phyloP scores from a whole-genome alignment of 2,329 filamentous ascomycete genomes.

The Cercospora sp. region DNA sequence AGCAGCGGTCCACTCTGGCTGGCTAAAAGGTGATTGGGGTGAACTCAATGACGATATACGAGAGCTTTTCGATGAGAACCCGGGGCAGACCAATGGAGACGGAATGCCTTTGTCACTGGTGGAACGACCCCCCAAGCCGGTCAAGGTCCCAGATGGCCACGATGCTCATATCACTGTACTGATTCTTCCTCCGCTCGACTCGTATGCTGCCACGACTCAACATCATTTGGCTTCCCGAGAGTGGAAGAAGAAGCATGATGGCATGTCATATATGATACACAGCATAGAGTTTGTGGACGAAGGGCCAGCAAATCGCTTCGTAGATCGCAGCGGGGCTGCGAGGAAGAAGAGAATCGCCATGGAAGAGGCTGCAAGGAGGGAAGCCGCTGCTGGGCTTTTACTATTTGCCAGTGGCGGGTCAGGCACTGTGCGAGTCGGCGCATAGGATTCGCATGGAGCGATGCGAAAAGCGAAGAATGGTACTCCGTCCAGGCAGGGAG shows the following conservation, averaged over 20 bases:
- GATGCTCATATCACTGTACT: conserved; percentile 87
- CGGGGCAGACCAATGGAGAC: conserved; percentile 38
- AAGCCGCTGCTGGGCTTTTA: conserved; percentile 37
- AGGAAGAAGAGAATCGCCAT: conserved; percentile 52
- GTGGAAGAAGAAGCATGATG: conserved; percentile 77
- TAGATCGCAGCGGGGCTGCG: conserved; percentile 49
- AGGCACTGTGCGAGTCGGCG: conserved; percentile 24
- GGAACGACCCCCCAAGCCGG: conserved; percentile 54
- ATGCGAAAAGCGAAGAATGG: not conserved
- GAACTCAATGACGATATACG: conserved; percentile 47
- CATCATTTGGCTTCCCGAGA: conserved; percentile 80
- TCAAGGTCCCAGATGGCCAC: conserved; percentile 63
- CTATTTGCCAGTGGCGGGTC: conserved; percentile 31
- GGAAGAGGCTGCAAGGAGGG: conserved; percentile 37
- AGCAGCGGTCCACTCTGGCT: conserved; percentile 89
- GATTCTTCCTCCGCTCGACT: conserved; percentile 74
- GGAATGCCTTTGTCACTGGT: conserved; percentile 23
- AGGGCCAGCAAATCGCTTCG: conserved; percentile 52
- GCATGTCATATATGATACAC: conserved; percentile 83
- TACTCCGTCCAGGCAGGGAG: not conserved
- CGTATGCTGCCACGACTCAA: conserved; percentile 72
- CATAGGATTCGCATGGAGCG: conserved; percentile 7
- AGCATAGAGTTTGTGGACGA: conserved; percentile 85
- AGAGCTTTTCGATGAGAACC: conserved; percentile 38
- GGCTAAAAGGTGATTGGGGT: conserved; percentile 85